Percentiles rank a stretch among this genome's conserved stretches.
These are phyloP conservation scores for Manihot esculenta DNA, from an alignment of 441 rosid genomes.

Conservation along the genomic window DNA sequence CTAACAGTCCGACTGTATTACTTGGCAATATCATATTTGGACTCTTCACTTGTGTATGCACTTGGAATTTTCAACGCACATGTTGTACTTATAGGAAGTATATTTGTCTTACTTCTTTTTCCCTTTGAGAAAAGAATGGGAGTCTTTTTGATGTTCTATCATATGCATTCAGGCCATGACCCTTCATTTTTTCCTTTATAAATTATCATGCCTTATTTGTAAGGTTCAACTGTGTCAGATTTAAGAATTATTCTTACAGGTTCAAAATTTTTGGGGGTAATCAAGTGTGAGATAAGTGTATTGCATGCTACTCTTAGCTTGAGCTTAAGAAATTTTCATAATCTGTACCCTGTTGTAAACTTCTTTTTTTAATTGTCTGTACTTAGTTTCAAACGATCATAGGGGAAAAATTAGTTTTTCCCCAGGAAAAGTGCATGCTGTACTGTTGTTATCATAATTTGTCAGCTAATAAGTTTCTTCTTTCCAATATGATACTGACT, in stretches of 20 bases:
- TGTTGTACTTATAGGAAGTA: not conserved
- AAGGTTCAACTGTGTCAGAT: not conserved
- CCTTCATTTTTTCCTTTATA: not conserved
- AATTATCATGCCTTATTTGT: not conserved
- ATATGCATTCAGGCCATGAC: not conserved
- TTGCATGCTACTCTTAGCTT: not conserved
- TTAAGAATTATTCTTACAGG: not conserved
- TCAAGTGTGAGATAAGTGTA: not conserved
- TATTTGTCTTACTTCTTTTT: not conserved
- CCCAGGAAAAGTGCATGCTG: not conserved
- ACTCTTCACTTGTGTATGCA: not conserved
- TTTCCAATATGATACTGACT: not conserved
- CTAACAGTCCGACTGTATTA: not conserved
- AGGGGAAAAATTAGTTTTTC: not conserved
- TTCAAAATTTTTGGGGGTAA: not conserved
- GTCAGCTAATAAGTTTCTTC: not conserved
- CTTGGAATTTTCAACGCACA: not conserved
- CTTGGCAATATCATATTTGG: not conserved
- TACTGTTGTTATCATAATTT: not conserved
- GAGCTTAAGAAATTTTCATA: not conserved
- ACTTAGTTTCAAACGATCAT: not conserved
- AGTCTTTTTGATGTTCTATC: not conserved
- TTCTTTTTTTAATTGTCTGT: slow-evolving; percentile 1
- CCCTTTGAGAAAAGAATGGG: not conserved
- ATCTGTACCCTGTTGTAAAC: not conserved